A percentile compares a stretch with the other conserved stretches of the same genome.
phyloP scores from a whole-genome alignment of 2,329 filamentous ascomycete genomes.

The Claviceps sp. region DNA sequence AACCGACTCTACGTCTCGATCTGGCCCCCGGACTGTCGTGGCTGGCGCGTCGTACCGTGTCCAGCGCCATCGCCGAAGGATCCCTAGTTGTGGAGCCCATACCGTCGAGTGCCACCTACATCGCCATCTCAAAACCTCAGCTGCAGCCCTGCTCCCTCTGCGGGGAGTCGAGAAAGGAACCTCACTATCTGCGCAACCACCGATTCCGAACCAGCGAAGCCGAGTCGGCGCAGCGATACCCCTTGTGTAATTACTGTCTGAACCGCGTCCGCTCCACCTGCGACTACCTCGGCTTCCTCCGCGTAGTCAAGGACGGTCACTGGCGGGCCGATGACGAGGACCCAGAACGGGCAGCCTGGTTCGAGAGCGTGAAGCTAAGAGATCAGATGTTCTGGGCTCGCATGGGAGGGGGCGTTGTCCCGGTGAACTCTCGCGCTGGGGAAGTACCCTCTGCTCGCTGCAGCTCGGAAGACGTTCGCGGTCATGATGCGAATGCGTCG shows the following conservation, averaged over 20 bases:
- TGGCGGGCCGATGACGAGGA: constrained; percentile 75
- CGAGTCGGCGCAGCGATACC: constrained; percentile 76
- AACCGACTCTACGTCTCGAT: constrained; percentile 84
- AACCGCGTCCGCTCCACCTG: constrained; percentile 74
- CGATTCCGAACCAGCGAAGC: constrained; percentile 81
- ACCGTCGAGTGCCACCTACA: constrained; percentile 41
- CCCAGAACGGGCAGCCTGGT: constrained; percentile 81
- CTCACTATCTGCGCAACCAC: constrained; percentile 63
- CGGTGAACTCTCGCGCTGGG: constrained; percentile 26
- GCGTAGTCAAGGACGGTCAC: constrained; percentile 84
- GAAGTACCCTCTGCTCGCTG: not conserved
- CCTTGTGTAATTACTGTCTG: constrained; percentile 80
- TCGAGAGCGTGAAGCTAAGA: constrained; percentile 76
- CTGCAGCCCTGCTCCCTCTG: constrained; percentile 71
- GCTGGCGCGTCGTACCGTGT: constrained; percentile 75
- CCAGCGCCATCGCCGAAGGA: constrained; percentile 73
- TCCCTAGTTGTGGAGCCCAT: constrained; percentile 83
- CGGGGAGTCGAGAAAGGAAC: constrained; percentile 64
- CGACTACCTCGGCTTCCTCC: constrained; percentile 82
- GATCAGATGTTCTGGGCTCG: constrained; percentile 97
- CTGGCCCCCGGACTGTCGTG: constrained; percentile 83
- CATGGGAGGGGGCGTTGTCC: constrained; percentile 81
- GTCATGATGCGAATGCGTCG: not conserved
- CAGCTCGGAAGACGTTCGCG: not conserved
- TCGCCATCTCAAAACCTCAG: constrained; percentile 36